Conservation (phyloP, 257 asterid species). For the Echites panduratus region DNA sequence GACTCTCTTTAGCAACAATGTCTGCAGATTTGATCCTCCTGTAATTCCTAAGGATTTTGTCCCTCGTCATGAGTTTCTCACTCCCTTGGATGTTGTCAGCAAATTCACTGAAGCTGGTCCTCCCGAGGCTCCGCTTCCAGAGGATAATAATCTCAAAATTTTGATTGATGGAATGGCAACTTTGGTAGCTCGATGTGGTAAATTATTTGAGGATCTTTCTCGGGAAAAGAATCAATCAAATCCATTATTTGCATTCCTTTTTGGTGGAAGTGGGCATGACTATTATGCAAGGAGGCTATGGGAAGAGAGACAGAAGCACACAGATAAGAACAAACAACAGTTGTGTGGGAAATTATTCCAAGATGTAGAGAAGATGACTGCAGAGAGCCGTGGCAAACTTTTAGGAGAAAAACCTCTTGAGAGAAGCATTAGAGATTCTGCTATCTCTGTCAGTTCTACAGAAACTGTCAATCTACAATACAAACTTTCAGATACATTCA, state of each 20-base stretch:
- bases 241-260: conserved; percentile 73
- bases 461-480: conserved; percentile 56
- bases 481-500: conserved; percentile 82
- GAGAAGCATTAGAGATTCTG: conserved; percentile 49
- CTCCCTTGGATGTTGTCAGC: conserved; percentile 42
- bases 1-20: neutral
- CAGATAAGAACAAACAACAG: conserved; percentile 37
- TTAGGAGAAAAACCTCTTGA: conserved; percentile 88
- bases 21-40: conserved; percentile 76
- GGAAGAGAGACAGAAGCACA: conserved; percentile 81
- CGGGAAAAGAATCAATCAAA: conserved; percentile 79
- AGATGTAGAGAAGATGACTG: conserved; percentile 63
- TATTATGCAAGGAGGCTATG: conserved; percentile 81
- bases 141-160: conserved; percentile 67
- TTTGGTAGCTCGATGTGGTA: conserved; percentile 91
- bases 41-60: conserved; percentile 68
- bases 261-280: conserved; percentile 76
- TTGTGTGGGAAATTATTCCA: conserved; percentile 39
- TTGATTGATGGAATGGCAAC: conserved; percentile 93
- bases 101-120: conserved; percentile 47
- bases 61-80: conserved; percentile 67
- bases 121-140: conserved; percentile 72
- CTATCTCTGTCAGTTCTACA: conserved; percentile 42
- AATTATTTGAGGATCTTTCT: conserved; percentile 85
- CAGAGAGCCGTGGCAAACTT: conserved; percentile 80